Evolutionary conservation across 345 rosid species (phyloP).

Genomic region (Aurinia saxatilis): DNA sequence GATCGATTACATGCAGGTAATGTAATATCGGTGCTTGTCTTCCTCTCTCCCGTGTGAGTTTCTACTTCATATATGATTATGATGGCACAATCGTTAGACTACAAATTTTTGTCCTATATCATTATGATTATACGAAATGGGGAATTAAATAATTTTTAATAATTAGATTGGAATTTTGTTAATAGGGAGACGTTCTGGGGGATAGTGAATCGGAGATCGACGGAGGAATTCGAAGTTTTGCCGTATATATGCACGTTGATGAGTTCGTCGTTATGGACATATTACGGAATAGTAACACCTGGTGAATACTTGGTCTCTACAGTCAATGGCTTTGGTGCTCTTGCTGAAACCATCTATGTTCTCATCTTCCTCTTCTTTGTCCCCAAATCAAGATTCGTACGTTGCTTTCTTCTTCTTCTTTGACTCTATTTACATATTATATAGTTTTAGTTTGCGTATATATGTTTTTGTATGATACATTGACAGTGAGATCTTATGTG

Average conservation of each 20-base stretch:
- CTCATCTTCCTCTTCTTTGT: conserved; percentile 44
- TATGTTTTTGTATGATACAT: not conserved
- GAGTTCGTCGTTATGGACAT: conserved; percentile 65
- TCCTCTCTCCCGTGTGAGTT: conserved; percentile 71
- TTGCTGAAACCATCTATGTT: conserved; percentile 47
- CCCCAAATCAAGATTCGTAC: conserved; percentile 33
- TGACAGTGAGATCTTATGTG: not conserved
- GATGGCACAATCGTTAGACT: too few species aligned
- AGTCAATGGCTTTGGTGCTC: conserved; percentile 61
- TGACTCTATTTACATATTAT: not conserved
- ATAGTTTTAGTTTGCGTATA: not conserved
- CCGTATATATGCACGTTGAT: conserved; percentile 70
- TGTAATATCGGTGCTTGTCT: conserved; percentile 59
- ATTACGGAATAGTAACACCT: conserved; percentile 63
- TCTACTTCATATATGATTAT: not conserved
- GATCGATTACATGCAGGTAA: conserved; percentile 43
- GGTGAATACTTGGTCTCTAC: conserved; percentile 66
- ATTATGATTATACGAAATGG: not conserved
- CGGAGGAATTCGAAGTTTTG: conserved; percentile 64
- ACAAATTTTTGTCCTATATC: too few species aligned
- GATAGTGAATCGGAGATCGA: conserved; percentile 42
- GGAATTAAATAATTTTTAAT: not conserved
- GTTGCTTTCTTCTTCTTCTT: conserved; percentile 6
- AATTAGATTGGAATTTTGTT: not conserved
- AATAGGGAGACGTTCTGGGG: conserved; percentile 49